These are phyloP conservation scores for Saposhnikovia divaricata DNA, from an alignment of 129 eudicot genomes.

Conservation along the genomic window DNA sequence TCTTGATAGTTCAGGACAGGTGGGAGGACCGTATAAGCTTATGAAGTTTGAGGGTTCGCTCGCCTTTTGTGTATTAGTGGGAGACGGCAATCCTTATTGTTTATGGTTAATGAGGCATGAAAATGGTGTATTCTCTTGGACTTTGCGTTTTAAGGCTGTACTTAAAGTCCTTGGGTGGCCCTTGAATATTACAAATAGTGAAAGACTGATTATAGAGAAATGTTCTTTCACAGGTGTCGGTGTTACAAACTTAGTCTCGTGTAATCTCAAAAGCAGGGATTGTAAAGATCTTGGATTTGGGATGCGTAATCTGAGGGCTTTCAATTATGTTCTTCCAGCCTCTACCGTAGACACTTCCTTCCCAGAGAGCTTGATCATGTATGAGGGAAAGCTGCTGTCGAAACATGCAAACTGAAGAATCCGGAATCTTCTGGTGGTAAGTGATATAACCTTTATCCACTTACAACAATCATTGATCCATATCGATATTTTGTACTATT, in stretches of 20 bases:
- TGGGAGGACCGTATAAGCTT: not conserved
- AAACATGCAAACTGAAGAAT: not conserved
- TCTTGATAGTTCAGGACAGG: not conserved
- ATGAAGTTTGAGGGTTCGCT: not conserved
- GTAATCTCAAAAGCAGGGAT: not conserved
- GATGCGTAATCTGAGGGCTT: not conserved
- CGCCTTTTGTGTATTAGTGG: not conserved
- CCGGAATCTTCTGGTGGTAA: not conserved
- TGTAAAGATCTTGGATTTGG: not conserved
- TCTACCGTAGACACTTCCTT: not conserved
- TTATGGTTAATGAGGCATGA: constrained; percentile 2
- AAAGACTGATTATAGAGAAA: not conserved
- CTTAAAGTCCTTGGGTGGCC: not conserved
- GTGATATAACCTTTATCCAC: not conserved
- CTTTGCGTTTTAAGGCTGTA: not conserved
- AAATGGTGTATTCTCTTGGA: not conserved
- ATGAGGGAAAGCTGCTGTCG: not conserved
- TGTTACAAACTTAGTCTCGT: not conserved
- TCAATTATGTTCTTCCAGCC: too few species aligned
- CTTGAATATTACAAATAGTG: not conserved
- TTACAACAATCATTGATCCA: not conserved
- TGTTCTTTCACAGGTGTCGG: too few species aligned
- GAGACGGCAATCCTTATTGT: not conserved
- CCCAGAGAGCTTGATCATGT: not conserved
- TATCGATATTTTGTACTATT: too few species aligned